Evolutionary conservation across 2,329 filamentous ascomycete genomes (phyloP), one percentile per base, ranked within the genome.

Genomic region (Ophiostoma triangulosporum): DNA sequence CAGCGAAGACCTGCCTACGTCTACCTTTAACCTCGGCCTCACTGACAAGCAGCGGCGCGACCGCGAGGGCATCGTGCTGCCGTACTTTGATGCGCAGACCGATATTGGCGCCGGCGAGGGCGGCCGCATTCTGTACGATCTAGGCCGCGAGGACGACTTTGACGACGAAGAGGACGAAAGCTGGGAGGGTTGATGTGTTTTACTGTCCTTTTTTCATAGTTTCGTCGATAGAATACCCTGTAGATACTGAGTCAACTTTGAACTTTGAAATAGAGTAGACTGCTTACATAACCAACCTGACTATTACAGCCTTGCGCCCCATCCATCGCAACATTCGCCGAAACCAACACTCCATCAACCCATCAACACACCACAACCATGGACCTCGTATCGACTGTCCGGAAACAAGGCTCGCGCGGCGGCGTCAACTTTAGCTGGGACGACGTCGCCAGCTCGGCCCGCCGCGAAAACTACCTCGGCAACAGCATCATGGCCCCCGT

Each of bases 401-500:
- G 90, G 64, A 97, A 98, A 70, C 72, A 76, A 17, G 91, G 95
- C 67, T 93, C 88, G 62, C 84, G 93, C 60, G 93, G 93, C 64
- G 93, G 93, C 65, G 86, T 86, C 68, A 89, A 96, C 68, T 98
- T 98, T 73, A 90, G 84, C 70, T 97, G 93, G 93, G 86, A 91
- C 60, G 89, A 96, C 61, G 91, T 98, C 64, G 84, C 91, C 66
- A 81, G 75, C 59, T 94, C 89, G 50, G 72, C 78, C 22, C 90
- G 95, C 64, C 89, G 93, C 67, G 90, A 98, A 68, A 95, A 83
- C 63, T 84, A 81, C 67, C 84, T 96, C 7, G 90, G 90, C 51
- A 90, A 96, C 71, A 93, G 86, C 56, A 70, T 96, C 55, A 95
- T 91, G 74, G 90, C 90, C 0, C 88, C 90, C 0, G 89, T 95